phyloP scores from a whole-genome alignment of 2,329 filamentous ascomycete species.

The Pseudogymnoascus verrucosus region DNA sequence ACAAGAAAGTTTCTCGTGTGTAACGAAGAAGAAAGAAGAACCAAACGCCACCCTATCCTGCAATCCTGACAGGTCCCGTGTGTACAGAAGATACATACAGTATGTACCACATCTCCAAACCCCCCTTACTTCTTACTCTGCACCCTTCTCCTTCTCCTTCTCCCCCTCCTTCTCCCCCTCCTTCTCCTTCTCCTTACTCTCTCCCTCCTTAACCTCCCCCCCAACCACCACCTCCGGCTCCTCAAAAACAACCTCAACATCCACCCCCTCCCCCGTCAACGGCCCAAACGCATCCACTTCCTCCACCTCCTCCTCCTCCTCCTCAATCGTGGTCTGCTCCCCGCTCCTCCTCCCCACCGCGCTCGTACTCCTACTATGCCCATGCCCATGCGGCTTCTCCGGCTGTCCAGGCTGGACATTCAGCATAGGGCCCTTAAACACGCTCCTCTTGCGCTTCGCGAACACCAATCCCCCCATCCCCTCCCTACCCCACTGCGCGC shows the following conservation, averaged over 20 bases:
- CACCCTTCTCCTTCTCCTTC: background rate
- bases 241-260: conserved; percentile 18
- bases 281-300: conserved; percentile 51
- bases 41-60: background rate
- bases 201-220: background rate
- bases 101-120: background rate
- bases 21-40: background rate
- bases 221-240: background rate
- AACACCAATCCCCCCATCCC: conserved; percentile 58
- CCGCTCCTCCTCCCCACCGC: conserved; percentile 60
- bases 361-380: conserved; percentile 50
- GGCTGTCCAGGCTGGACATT: conserved; percentile 32
- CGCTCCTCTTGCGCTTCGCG: conserved; percentile 69
- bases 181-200: background rate
- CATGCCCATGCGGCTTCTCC: conserved; percentile 24
- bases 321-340: conserved; percentile 63
- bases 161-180: background rate
- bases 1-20: background rate
- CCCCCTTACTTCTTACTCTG: background rate
- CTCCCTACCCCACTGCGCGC: conserved; percentile 38
- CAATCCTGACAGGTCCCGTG: background rate
- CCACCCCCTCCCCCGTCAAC: conserved; percentile 27
- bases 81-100: conserved; percentile 4
- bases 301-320: conserved; percentile 44
- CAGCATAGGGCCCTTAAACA: conserved; percentile 74